Evolutionary conservation across 2,329 filamentous ascomycete genomes (phyloP).

Genomic region (Xenosphaeropsis pyriputrescens): DNA sequence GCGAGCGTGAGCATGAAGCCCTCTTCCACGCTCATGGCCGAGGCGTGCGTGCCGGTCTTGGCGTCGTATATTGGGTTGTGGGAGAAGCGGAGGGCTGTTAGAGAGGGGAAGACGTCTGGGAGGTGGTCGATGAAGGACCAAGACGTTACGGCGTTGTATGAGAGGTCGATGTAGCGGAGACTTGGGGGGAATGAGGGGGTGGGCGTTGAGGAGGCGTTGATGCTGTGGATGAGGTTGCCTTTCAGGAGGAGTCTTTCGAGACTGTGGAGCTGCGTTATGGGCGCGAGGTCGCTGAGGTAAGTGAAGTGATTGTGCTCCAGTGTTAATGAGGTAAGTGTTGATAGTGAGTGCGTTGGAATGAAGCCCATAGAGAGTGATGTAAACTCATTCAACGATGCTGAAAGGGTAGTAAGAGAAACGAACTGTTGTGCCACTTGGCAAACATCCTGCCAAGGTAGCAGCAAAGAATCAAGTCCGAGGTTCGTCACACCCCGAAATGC

Average conservation of each 20-base stretch:
- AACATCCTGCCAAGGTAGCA: conserved; percentile 52
- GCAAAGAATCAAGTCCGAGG: conserved; percentile 51
- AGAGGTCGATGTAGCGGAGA: conserved; percentile 49
- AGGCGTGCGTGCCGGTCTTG: conserved; percentile 22
- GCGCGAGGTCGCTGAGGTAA: conserved; percentile 37
- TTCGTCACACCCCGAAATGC: conserved; percentile 38
- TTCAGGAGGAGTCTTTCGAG: conserved; percentile 58
- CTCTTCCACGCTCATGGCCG: conserved; percentile 50
- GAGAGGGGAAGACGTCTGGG: conserved; percentile 50
- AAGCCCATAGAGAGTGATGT: conserved; percentile 28
- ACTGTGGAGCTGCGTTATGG: conserved; percentile 32
- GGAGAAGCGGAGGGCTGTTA: conserved; percentile 63
- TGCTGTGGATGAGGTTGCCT: conserved; percentile 48
- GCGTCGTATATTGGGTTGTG: conserved; percentile 66
- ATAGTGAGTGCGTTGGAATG: conserved; percentile 18
- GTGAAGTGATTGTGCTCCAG: conserved; percentile 61
- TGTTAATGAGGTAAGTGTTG: conserved; percentile 44
- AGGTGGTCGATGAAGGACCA: conserved; percentile 68
- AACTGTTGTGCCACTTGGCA: conserved; percentile 38
- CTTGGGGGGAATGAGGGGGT: conserved; percentile 7
- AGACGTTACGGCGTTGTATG: conserved; percentile 50
- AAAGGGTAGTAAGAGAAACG: conserved; percentile 31
- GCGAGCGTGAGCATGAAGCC: conserved; percentile 81
- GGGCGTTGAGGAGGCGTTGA: background rate
- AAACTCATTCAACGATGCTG: conserved; percentile 43